These are phyloP conservation scores for Penicillium hordei DNA, from an alignment of 2,329 filamentous ascomycete species.

Conservation along the genomic window DNA sequence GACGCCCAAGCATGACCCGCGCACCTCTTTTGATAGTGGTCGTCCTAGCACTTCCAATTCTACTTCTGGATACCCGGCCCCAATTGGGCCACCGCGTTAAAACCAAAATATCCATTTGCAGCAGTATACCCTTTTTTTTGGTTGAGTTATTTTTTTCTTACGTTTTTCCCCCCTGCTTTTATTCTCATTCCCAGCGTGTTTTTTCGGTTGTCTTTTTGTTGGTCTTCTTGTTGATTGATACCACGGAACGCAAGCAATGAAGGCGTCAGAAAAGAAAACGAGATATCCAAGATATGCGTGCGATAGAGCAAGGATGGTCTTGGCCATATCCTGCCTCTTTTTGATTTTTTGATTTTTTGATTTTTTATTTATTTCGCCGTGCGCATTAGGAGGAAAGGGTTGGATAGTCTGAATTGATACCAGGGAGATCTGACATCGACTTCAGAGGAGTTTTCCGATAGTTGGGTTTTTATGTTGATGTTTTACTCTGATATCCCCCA, in stretches of 20 bases:
- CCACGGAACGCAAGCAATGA: conserved; percentile 34
- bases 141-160: conserved; percentile 41
- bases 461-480: conserved; percentile 15
- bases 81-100: conserved; percentile 88
- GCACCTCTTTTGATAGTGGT: conserved; percentile 85
- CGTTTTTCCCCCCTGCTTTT: conserved; percentile 24
- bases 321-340: conserved; percentile 13
- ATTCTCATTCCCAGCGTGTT: conserved; percentile 16
- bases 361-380: conserved; percentile 6
- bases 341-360: conserved; percentile 10
- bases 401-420: conserved; percentile 9
- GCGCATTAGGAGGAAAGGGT: conserved; percentile 9
- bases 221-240: conserved; percentile 27
- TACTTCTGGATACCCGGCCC: conserved; percentile 95
- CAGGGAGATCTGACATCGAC: background rate
- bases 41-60: conserved; percentile 94
- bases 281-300: conserved; percentile 31
- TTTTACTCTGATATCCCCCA: conserved; percentile 27
- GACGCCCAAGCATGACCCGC: conserved; percentile 78
- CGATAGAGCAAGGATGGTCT: conserved; percentile 21
- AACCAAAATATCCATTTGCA: conserved; percentile 49
- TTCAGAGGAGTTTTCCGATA: conserved; percentile 8
- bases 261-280: conserved; percentile 32
- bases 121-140: conserved; percentile 48
- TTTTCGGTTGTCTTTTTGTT: conserved; percentile 15